Percentiles rank a stretch among this genome's conserved stretches.
These are phyloP conservation scores for Boletus pseudo-olivaceus DNA, from an alignment of 768 basidiomycete genomes.

Conservation along the genomic window DNA sequence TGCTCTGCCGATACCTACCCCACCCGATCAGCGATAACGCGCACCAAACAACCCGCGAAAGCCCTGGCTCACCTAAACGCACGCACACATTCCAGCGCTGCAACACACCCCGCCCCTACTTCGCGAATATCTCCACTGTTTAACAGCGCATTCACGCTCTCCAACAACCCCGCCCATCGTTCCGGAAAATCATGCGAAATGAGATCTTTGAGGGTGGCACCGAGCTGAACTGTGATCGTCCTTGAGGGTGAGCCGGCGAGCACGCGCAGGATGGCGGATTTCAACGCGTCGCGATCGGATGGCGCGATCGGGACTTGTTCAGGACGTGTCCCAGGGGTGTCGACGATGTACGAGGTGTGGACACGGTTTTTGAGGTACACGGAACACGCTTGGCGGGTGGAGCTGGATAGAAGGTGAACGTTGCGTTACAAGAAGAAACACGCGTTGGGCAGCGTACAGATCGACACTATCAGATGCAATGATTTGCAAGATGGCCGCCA, in stretches of 20 bases:
- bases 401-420: slow-evolving; percentile 36
- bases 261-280: slow-evolving; percentile 61
- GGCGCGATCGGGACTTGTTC: slow-evolving; percentile 60
- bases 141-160: slow-evolving; percentile 63
- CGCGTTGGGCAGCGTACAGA: slow-evolving; percentile 49
- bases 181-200: slow-evolving; percentile 77
- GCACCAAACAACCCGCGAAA: too few relatives aligned
- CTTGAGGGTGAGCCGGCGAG: slow-evolving; percentile 66
- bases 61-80: slow-evolving; percentile 39
- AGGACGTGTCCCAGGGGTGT: slow-evolving; percentile 41
- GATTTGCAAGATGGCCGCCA: slow-evolving; percentile 82
- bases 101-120: slow-evolving; percentile 79
- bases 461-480: slow-evolving; percentile 76
- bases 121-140: slow-evolving; percentile 62
- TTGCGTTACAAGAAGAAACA: slow-evolving; percentile 30
- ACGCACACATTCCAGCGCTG: slow-evolving; percentile 71
- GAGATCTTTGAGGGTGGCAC: slow-evolving; percentile 66
- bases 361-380: slow-evolving; percentile 93
- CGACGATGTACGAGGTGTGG: slow-evolving; percentile 57
- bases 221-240: slow-evolving; percentile 72
- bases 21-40: slow-evolving; percentile 36
- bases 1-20: slow-evolving; percentile 65
- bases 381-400: slow-evolving; percentile 79
- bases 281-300: slow-evolving; percentile 73
- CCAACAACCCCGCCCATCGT: slow-evolving; percentile 67